Base-by-base conservation (phyloP, 2,329 filamentous ascomycete species). In the Fusarium pseudograminearum region DNA sequence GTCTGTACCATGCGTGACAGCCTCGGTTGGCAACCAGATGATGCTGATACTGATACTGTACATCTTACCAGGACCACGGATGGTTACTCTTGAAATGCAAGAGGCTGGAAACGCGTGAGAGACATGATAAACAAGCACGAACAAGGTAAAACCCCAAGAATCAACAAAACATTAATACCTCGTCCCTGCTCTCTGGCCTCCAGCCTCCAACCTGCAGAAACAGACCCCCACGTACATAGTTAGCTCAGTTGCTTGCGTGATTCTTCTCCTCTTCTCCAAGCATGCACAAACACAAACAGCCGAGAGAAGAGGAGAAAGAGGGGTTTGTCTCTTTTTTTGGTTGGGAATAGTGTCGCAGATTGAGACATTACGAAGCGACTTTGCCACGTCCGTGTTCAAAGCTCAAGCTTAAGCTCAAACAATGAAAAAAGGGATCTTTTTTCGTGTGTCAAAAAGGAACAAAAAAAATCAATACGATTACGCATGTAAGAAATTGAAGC, bases 341-440 rank as follows among this genome's bases (percentile, higher is more conserved):
- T 58, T 66, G 65, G 52, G 53, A 59, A 70, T 68, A 53, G 67
- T 58, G 67, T 70, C 67, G 62, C 53, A 60, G 67, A 60, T 50
- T 70, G 50, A 70, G 67, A 70, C 67, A 70, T 50, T 56, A 60
- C 54, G 41, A 70, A 70, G 61, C 44, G 45, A 46, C 48, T 24
- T 69, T 55, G 66, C 67, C 61, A 70, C 66, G 48, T 45, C 52
- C 42, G 28, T 70, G 41, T 59, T 60, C 44, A 63, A 63, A 34
- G 46, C 31, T 38, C 24, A 38, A 18, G 47, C 24, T 28, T 15
- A 31, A 50, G 26, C 7, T 33, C 45, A 48, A 51, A 61, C 3
- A 10, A 20, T 20, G 15, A 51, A 30, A 30, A 38, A 65, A 47
- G 55, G 57, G 52, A 52, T 53, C 48, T 18, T 47, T 55, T 55